A percentile compares a stretch with the other conserved stretches of the same genome.
phyloP scores from a whole-genome alignment of 176 grass and related monocot species.

The Avena sativa region DNA sequence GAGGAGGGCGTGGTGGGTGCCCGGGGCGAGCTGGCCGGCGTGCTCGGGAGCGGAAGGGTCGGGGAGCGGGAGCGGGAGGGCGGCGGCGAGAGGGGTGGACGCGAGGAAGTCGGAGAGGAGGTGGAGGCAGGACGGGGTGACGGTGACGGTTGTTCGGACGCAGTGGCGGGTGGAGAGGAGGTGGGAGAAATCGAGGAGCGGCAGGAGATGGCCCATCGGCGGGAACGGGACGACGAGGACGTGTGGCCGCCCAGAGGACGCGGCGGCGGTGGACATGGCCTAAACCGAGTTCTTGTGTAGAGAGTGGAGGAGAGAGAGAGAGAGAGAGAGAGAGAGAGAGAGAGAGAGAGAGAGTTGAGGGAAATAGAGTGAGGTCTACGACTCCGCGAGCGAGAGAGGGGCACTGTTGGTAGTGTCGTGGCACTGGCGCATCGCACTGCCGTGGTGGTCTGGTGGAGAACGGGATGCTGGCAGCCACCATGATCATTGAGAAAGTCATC shows the following conservation, averaged over 20 bases:
- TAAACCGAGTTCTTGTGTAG: neutral
- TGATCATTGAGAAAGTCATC: no score
- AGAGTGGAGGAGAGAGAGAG: neutral
- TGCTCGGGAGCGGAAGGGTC: slow-evolving; percentile 17
- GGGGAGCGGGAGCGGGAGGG: slow-evolving; percentile 11
- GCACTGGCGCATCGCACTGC: no score
- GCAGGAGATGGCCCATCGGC: slow-evolving; percentile 48
- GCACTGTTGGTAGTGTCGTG: no score
- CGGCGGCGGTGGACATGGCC: neutral
- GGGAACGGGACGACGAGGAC: slow-evolving; percentile 44
- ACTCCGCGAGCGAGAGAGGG: no score
- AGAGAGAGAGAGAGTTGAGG: no score
- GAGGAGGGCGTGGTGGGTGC: slow-evolving; percentile 34
- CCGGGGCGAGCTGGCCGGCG: slow-evolving; percentile 13
- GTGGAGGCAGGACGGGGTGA: slow-evolving; percentile 39
- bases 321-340: no score
- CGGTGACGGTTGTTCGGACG: slow-evolving; percentile 22
- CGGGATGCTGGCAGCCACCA: no score
- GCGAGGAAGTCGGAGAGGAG: slow-evolving; percentile 47
- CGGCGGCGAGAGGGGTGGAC: slow-evolving; percentile 37
- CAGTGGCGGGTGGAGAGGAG: slow-evolving; percentile 30
- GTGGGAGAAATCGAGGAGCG: slow-evolving; percentile 50
- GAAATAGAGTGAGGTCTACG: no score
- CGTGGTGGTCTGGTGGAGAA: no score
- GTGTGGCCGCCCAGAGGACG: neutral